Percentiles rank a stretch among this genome's conserved stretches.
Evolutionary conservation across 1,284 basidiomycete genomes (phyloP).

Genomic region (Bondarzewia mesenterica): DNA sequence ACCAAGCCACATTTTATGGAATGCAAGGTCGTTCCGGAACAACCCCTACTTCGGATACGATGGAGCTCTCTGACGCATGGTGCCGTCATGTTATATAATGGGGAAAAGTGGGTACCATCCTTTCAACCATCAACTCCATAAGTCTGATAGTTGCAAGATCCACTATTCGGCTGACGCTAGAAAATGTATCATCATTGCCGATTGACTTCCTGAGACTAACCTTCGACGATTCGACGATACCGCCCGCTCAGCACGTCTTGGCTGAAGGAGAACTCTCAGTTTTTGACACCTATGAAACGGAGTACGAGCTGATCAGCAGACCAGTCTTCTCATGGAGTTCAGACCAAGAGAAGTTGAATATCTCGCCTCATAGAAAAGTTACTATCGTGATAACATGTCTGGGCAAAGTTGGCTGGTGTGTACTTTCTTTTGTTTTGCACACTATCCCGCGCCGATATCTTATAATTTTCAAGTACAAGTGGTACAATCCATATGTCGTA

Average conservation of each 20-base stretch:
- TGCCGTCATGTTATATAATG: slow-evolving; percentile 89
- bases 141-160: slow-evolving; percentile 40
- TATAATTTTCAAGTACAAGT: slow-evolving; percentile 43
- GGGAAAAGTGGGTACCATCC: slow-evolving; percentile 64
- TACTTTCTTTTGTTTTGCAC: slow-evolving; percentile 9
- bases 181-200: slow-evolving; percentile 78
- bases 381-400: slow-evolving; percentile 68
- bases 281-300: slow-evolving; percentile 86
- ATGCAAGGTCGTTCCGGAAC: slow-evolving; percentile 75
- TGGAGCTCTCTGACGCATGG: slow-evolving; percentile 85
- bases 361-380: slow-evolving; percentile 65
- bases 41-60: slow-evolving; percentile 80
- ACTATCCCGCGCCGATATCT: slow-evolving; percentile 1
- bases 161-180: slow-evolving; percentile 74
- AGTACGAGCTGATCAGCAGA: slow-evolving; percentile 70
- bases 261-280: slow-evolving; percentile 75
- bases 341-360: slow-evolving; percentile 41
- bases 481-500: slow-evolving; percentile 83
- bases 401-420: slow-evolving; percentile 88
- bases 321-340: slow-evolving; percentile 79
- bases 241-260: slow-evolving; percentile 67
- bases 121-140: background rate
- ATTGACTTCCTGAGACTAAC: slow-evolving; percentile 81
- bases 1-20: slow-evolving; percentile 49
- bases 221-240: slow-evolving; percentile 85